These are phyloP conservation scores for Macrocybe gigantea DNA, from an alignment of 768 basidiomycete species.

Conservation along the genomic window DNA sequence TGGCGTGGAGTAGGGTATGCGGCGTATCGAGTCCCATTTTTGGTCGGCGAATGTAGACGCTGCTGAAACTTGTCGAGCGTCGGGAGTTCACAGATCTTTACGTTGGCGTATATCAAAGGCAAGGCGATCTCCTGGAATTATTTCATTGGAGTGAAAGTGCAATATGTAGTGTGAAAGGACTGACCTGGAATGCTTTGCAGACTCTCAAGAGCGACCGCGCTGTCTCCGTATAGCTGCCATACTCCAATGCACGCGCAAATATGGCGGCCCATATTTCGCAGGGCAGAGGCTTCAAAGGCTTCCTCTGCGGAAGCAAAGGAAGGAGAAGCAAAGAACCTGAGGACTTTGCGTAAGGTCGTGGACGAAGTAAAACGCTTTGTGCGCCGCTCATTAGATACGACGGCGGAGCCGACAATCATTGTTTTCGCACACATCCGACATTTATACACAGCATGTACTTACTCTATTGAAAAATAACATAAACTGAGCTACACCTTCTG, in stretches of 20 bases:
- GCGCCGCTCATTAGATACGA: slow-evolving; percentile 13
- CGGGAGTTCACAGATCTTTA: slow-evolving; percentile 35
- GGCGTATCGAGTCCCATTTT: slow-evolving; percentile 83
- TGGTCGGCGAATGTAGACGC: slow-evolving; percentile 60
- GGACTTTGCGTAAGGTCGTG: slow-evolving; percentile 57
- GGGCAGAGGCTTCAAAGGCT: slow-evolving; percentile 51
- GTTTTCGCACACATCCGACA: too few relatives aligned
- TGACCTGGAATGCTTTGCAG: slow-evolving; percentile 42
- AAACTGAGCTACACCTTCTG: neutral
- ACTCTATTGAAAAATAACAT: neutral
- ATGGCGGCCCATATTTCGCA: slow-evolving; percentile 68
- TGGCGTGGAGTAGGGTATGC: slow-evolving; percentile 82
- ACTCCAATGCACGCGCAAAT: slow-evolving; percentile 33
- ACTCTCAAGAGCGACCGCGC: slow-evolving; percentile 32
- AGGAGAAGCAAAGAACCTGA: slow-evolving; percentile 60
- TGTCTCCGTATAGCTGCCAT: slow-evolving; percentile 16
- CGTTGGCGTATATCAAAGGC: slow-evolving; percentile 61
- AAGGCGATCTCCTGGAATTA: slow-evolving; percentile 49
- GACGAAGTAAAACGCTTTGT: slow-evolving; percentile 47
- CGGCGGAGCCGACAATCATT: too few relatives aligned
- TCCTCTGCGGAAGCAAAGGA: slow-evolving; percentile 57
- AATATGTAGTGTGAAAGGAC: slow-evolving; percentile 5
- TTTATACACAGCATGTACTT: neutral
- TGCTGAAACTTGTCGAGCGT: slow-evolving; percentile 52
- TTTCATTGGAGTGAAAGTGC: neutral